These are phyloP conservation scores for Arachnopeziza araneosa DNA, from an alignment of 2,329 filamentous ascomycete species.

Conservation along the genomic window DNA sequence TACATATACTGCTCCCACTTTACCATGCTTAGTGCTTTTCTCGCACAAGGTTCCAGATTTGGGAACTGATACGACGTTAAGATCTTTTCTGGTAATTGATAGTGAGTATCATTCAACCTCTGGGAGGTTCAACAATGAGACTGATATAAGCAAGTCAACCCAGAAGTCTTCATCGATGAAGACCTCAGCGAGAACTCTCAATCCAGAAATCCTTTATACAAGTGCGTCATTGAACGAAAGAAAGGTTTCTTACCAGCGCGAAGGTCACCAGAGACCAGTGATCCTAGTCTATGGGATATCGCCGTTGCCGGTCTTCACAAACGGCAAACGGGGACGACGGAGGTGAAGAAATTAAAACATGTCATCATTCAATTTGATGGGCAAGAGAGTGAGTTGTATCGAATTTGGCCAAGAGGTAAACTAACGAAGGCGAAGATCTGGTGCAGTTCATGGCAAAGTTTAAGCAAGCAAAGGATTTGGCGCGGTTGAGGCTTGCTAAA, in stretches of 20 bases:
- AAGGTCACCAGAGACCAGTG: constrained; percentile 2
- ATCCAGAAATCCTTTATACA: background rate
- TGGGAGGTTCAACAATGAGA: too few relatives aligned
- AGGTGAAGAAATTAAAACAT: constrained; percentile 5
- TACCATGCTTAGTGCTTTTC: constrained; percentile 2
- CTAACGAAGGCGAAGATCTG: background rate
- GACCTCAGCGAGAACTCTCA: background rate
- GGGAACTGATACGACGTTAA: background rate
- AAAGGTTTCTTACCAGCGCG: background rate
- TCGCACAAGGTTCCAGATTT: constrained; percentile 1
- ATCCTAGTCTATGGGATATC: background rate
- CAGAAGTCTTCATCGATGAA: constrained; percentile 1
- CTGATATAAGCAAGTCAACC: background rate
- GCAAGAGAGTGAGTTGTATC: background rate
- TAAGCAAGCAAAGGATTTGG: constrained; percentile 3
- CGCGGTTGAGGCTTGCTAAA: background rate
- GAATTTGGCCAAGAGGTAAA: background rate
- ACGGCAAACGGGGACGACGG: background rate
- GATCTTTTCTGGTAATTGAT: background rate
- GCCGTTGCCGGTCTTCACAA: background rate
- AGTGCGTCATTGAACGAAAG: constrained; percentile 1
- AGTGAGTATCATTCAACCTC: background rate
- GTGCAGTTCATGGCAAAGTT: constrained; percentile 4
- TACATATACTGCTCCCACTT: background rate
- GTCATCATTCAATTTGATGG: constrained; percentile 5